Evolutionary conservation across 2,329 filamentous ascomycete genomes (phyloP).

Genomic region (Trichoderma asperellum): DNA sequence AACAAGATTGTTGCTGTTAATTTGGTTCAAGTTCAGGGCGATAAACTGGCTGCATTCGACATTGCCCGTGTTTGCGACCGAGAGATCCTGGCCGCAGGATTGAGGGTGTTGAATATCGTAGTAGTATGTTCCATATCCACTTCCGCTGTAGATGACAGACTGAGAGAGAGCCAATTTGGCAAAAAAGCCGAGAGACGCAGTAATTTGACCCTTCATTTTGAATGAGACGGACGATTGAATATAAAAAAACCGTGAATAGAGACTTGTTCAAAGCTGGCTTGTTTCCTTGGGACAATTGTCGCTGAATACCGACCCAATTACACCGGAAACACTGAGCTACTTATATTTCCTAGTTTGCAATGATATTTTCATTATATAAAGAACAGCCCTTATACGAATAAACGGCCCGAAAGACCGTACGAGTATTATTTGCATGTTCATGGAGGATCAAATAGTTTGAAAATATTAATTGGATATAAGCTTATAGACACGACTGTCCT

Average conservation of each 20-base stretch:
- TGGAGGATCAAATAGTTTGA: neutral
- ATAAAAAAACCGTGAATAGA: neutral
- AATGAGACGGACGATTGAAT: neutral
- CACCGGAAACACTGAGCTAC: neutral
- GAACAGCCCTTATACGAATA: neutral
- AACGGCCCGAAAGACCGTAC: conserved; percentile 21
- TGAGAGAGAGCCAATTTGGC: neutral
- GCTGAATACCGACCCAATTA: neutral
- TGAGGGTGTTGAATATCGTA: conserved; percentile 15
- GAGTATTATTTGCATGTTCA: neutral
- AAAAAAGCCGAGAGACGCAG: conserved; percentile 5
- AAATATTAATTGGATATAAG: conserved; percentile 5
- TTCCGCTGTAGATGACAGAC: conserved; percentile 18
- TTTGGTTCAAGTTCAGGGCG: conserved; percentile 23
- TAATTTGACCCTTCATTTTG: conserved; percentile 19
- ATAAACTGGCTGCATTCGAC: conserved; percentile 26
- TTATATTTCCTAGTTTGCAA: neutral
- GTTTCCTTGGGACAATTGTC: neutral
- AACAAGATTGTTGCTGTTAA: conserved; percentile 31
- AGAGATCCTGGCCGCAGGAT: conserved; percentile 21
- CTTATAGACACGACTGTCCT: conserved; percentile 6
- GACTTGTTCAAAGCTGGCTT: neutral
- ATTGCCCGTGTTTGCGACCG: conserved; percentile 15
- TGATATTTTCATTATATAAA: neutral
- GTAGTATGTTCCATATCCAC: conserved; percentile 29